Percentiles rank a stretch among this genome's conserved stretches.
These are phyloP conservation scores for Clarireedia sp. DNA, from an alignment of 2,329 filamentous ascomycete genomes.

Conservation along the genomic window DNA sequence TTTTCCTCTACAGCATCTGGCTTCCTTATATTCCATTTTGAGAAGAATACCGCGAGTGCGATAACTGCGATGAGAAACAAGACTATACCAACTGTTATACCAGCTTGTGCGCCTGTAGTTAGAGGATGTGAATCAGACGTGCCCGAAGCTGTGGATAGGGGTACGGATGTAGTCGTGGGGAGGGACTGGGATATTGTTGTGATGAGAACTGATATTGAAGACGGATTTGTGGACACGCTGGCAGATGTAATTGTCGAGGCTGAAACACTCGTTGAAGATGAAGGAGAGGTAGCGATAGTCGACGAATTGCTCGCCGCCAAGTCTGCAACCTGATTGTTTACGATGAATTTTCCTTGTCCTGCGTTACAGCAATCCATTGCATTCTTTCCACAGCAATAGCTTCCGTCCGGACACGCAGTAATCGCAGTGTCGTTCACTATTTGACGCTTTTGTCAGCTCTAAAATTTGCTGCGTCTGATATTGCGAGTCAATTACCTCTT, in stretches of 20 bases:
- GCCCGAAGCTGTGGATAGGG: no score
- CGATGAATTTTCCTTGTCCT: slow-evolving; percentile 1
- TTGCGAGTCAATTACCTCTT: neutral
- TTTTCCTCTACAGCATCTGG: neutral
- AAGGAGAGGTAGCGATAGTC: neutral
- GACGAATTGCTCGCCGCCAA: neutral
- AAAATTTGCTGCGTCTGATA: neutral
- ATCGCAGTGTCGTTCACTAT: slow-evolving; percentile 5
- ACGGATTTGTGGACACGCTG: no score
- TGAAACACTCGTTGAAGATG: neutral
- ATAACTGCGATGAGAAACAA: neutral
- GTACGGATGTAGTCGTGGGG: no score
- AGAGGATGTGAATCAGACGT: no score
- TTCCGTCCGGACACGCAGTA: slow-evolving; percentile 4
- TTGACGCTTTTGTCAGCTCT: neutral
- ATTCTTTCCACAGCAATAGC: slow-evolving; percentile 7
- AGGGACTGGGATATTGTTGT: no score
- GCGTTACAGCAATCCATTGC: neutral
- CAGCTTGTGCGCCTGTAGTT: neutral
- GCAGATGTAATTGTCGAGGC: no score
- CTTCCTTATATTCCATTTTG: neutral
- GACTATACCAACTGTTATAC: neutral
- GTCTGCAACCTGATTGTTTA: slow-evolving; percentile 6
- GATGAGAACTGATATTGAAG: no score
- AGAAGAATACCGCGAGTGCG: neutral